These are phyloP conservation scores for Gracilaria gracilis DNA, from an alignment of 23 red algal species.

Conservation along the genomic window DNA sequence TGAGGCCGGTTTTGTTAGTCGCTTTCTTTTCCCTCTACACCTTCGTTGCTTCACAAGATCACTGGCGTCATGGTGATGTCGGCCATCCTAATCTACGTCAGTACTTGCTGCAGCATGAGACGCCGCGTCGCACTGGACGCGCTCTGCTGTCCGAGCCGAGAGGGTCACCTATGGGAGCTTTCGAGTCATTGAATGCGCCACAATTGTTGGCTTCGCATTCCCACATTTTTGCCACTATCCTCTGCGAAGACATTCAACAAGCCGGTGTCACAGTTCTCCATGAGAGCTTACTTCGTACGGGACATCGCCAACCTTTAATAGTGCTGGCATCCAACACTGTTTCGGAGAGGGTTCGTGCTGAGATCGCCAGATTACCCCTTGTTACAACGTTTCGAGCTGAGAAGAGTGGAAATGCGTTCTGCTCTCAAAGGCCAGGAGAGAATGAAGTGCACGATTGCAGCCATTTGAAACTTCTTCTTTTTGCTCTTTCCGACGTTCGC, in stretches of 20 bases:
- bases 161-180: constrained; percentile 3
- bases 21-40: neutral
- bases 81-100: constrained; percentile 26
- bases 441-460: constrained; percentile 16
- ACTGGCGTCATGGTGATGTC: neutral
- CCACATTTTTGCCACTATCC: constrained; percentile 46
- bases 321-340: constrained; percentile 15
- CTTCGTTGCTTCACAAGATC: constrained; percentile 1
- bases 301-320: constrained; percentile 51
- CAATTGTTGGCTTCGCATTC: constrained; percentile 23
- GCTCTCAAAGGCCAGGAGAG: neutral
- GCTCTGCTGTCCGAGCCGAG: neutral
- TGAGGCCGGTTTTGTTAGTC: neutral
- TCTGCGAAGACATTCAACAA: constrained; percentile 42
- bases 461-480: constrained; percentile 51
- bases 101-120: constrained; percentile 10
- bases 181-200: constrained; percentile 18
- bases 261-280: constrained; percentile 52
- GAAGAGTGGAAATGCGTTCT: constrained; percentile 23
- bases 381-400: constrained; percentile 42
- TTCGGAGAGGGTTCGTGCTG: constrained; percentile 13
- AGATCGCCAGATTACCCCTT: constrained; percentile 16
- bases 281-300: constrained; percentile 23
- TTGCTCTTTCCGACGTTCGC: constrained; percentile 14
- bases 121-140: constrained; percentile 26